Base-by-base conservation (phyloP, 2,329 filamentous ascomycete genomes). In the Cryphonectria radicalis region DNA sequence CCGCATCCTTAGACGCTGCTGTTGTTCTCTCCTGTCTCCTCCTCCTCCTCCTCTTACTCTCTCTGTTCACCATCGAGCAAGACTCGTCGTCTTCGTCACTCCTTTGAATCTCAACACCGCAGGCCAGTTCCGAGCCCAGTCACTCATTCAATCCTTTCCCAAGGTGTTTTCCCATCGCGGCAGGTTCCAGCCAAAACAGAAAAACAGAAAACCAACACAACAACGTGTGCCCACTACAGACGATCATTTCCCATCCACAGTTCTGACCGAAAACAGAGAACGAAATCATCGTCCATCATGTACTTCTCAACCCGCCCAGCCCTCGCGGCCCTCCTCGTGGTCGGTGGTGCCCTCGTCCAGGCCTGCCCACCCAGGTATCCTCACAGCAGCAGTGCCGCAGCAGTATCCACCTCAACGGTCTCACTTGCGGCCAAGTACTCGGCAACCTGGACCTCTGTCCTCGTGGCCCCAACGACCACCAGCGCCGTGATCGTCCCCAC, bases 311-410 rank as follows among this genome's bases (percentile, higher is more conserved):
- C 70, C 69, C 57, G 66, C 53, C 65, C 70, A 43, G 67, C 63
- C 63, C 66, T 73, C 35, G 72, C 69, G 63, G 72, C 72, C 72
- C 63, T 73, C 63, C 57, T 73, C 32, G 28, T 69, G 63, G 63
- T 67, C 69, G 32, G 57, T 25, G 64, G 66, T 10, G 63, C 37
- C 50, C 17, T 72, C 63, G 67, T 69, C 59, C 28, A 69, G 32
- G 66, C 65, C 37, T 63, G 60, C 43, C 32, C 66, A 7, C 63
- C 66, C 28, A 35, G 63, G 28, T 62, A 68, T 28, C 62, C 64
- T 25, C 42, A 28, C 43, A 32, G 25, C 66, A 59, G 55, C 53
- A 57, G 53, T 19, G 55, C 28, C 28, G 55, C 28, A 8, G 19
- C 28, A 17, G 19, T 11, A 28, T 22, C 46, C 28, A 32, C 43